Conservation (phyloP, 2,329 filamentous ascomycete genomes). For the Lachnellula willkommii region DNA sequence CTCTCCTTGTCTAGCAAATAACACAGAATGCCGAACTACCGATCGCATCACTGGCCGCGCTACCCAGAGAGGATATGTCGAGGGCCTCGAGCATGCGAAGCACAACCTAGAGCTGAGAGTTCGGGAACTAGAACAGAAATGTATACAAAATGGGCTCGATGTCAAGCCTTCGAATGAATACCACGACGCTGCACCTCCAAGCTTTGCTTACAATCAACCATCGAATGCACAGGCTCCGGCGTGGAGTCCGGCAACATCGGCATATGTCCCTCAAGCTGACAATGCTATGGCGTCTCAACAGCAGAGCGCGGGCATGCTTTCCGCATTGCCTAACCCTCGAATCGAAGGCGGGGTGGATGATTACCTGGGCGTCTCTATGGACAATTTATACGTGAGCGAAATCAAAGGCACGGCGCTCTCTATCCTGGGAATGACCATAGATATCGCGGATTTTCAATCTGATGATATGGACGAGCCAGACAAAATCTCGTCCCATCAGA, state of each 20-base stretch:
- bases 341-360: conserved; percentile 48
- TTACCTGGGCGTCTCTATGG: conserved; percentile 57
- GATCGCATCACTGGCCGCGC: conserved; percentile 81
- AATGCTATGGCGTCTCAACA: conserved; percentile 4
- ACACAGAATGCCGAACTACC: conserved; percentile 72
- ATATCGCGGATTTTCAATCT: conserved; percentile 67
- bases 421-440: conserved; percentile 73
- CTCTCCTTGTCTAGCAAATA: conserved; percentile 72
- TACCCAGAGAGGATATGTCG: conserved; percentile 70
- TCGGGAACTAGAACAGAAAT: conserved; percentile 60
- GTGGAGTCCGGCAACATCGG: conserved; percentile 14
- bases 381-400: conserved; percentile 62
- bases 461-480: conserved; percentile 59
- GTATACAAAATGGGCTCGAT: conserved; percentile 56
- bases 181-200: conserved; percentile 18
- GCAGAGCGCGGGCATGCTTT: conserved; percentile 24
- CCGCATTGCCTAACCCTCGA: conserved; percentile 23
- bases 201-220: conserved; percentile 17
- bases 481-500: conserved; percentile 37
- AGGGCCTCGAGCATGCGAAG: conserved; percentile 70
- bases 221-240: conserved; percentile 6
- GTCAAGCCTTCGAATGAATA: conserved; percentile 42
- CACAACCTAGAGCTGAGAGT: conserved; percentile 62
- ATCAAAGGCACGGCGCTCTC: conserved; percentile 73
- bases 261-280: conserved; percentile 7